Evolutionary conservation across 2,329 filamentous ascomycete species (phyloP).

Genomic region (Aspergillus pseudoglaucus): DNA sequence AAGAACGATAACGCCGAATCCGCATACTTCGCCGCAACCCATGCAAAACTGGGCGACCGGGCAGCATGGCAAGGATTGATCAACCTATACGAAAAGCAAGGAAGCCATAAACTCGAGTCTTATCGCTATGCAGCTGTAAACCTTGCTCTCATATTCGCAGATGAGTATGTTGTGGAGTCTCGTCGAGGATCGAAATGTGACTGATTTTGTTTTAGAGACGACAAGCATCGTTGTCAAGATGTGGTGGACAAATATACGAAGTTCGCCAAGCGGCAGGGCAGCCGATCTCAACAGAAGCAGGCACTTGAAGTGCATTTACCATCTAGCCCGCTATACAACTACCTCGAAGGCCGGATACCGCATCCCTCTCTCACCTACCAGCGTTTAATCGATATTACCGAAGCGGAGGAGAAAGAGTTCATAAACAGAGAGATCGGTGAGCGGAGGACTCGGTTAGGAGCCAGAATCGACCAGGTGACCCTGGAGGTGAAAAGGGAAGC

Average conservation of each 20-base stretch:
- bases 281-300: constrained; percentile 65
- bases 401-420: constrained; percentile 77
- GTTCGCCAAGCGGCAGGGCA: constrained; percentile 66
- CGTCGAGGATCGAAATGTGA: background rate
- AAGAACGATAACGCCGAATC: constrained; percentile 66
- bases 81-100: constrained; percentile 76
- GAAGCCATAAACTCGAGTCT: constrained; percentile 58
- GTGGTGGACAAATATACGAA: constrained; percentile 73
- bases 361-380: constrained; percentile 75
- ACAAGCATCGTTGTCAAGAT: constrained; percentile 52
- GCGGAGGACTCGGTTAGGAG: constrained; percentile 78
- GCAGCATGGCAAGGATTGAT: constrained; percentile 88
- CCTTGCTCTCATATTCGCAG: constrained; percentile 67
- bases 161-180: constrained; percentile 43
- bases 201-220: constrained; percentile 41
- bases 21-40: constrained; percentile 66
- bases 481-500: constrained; percentile 83
- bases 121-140: constrained; percentile 69
- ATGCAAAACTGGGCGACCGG: constrained; percentile 65
- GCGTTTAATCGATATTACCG: constrained; percentile 73
- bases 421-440: constrained; percentile 89
- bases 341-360: constrained; percentile 75
- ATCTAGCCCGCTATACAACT: constrained; percentile 69
- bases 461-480: constrained; percentile 75
- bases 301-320: constrained; percentile 73